Evolutionary conservation across 352 stramenopile species (phyloP).

Genomic region (Globisporangium cederbergense): DNA sequence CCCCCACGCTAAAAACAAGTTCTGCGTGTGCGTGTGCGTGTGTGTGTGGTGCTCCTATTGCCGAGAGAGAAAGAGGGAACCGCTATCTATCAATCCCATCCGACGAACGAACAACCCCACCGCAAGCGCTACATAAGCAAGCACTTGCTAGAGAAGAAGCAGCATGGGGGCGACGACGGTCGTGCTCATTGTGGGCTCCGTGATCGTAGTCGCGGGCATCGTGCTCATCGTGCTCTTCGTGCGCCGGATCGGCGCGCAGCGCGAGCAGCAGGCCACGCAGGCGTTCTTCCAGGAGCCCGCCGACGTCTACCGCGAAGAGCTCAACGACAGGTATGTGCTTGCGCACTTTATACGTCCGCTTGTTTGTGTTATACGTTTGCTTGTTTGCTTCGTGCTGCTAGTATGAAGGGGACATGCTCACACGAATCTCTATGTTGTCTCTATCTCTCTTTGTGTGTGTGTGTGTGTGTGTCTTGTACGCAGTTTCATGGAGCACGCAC

Average conservation of each 20-base stretch:
- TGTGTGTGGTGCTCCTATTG: too few relatives aligned
- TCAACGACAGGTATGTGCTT: slow-evolving; percentile 55
- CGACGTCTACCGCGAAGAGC: slow-evolving; percentile 77
- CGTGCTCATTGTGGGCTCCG: slow-evolving; percentile 36
- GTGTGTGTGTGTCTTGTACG: too few relatives aligned
- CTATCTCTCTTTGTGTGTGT: too few relatives aligned
- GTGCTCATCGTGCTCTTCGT: slow-evolving; percentile 47
- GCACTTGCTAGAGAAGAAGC: neutral
- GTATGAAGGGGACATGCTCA: too few relatives aligned
- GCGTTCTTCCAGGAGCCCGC: slow-evolving; percentile 54
- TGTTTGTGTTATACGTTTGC: too few relatives aligned
- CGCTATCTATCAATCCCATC: neutral
- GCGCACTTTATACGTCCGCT: neutral
- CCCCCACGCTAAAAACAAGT: too few relatives aligned
- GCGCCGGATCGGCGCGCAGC: slow-evolving; percentile 31
- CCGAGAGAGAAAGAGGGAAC: too few relatives aligned
- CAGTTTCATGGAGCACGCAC: slow-evolving; percentile 71
- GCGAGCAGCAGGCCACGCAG: slow-evolving; percentile 32
- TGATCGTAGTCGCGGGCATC: slow-evolving; percentile 40
- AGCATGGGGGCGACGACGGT: slow-evolving; percentile 23
- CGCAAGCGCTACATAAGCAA: neutral
- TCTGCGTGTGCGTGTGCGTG: too few relatives aligned
- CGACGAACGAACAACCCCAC: neutral
- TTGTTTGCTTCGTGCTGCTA: neutral
- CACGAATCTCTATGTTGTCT: too few relatives aligned